Percentiles rank a stretch among this genome's conserved stretches.
Evolutionary conservation across 805 yeast genomes (phyloP).

Genomic region (Sugiyamaella lignohabitans): DNA sequence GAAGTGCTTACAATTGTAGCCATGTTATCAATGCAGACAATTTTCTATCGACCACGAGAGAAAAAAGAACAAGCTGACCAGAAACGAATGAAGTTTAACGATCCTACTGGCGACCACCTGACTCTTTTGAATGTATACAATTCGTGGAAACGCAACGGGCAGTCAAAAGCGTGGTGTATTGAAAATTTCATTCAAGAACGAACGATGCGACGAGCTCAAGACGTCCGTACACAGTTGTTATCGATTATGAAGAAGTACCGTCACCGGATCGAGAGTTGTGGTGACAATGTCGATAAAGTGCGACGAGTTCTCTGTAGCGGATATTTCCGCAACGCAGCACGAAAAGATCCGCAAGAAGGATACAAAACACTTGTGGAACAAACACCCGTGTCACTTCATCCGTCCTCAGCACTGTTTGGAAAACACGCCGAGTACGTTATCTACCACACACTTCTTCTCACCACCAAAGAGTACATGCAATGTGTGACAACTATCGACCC

Average conservation of each 20-base stretch:
- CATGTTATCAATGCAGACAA: conserved; percentile 72
- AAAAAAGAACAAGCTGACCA: conserved; percentile 56
- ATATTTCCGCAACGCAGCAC: conserved; percentile 60
- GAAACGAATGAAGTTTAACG: conserved; percentile 48
- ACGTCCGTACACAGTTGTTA: conserved; percentile 64
- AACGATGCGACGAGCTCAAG: conserved; percentile 59
- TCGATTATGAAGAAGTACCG: conserved; percentile 36
- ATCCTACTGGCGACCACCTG: conserved; percentile 69
- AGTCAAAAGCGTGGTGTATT: conserved; percentile 72
- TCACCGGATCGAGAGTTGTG: conserved; percentile 29
- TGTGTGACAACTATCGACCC: conserved; percentile 66
- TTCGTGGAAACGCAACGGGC: conserved; percentile 67
- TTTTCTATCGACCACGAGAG: conserved; percentile 66
- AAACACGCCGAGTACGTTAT: conserved; percentile 72
- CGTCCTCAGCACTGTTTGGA: conserved; percentile 68
- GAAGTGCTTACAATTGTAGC: conserved; percentile 72
- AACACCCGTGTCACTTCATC: conserved; percentile 67
- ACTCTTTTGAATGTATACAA: conserved; percentile 66
- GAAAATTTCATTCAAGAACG: conserved; percentile 77
- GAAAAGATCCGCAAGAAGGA: conserved; percentile 57
- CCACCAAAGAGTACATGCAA: conserved; percentile 83
- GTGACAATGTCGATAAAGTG: conserved; percentile 32
- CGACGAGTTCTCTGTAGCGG: conserved; percentile 60
- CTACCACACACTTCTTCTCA: conserved; percentile 77
- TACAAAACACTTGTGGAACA: conserved; percentile 34